Conservation (phyloP, 1,284 basidiomycete genomes). For the Ustilago nuda region DNA sequence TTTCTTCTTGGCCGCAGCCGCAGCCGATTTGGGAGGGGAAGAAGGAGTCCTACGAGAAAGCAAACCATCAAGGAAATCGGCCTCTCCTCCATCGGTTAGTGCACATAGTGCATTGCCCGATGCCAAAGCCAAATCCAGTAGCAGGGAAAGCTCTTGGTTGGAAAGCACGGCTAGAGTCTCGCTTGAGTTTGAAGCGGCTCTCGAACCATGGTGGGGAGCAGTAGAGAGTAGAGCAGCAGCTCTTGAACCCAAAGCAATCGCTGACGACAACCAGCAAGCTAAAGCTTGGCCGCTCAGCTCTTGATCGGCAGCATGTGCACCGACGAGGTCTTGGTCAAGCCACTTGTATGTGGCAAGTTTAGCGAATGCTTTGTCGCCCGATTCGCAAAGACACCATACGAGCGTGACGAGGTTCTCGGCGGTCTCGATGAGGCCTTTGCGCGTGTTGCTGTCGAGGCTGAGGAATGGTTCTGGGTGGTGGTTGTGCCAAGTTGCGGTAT, state of each 20-base stretch:
- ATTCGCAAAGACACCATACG: conserved; percentile 53
- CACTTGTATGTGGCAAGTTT: conserved; percentile 53
- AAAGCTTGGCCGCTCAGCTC: conserved; percentile 47
- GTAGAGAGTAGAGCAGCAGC: conserved; percentile 39
- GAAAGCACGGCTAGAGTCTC: conserved; percentile 29
- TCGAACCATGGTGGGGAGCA: conserved; percentile 26
- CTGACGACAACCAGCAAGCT: conserved; percentile 51
- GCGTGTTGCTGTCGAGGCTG: conserved; percentile 42
- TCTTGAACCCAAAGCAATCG: conserved; percentile 43
- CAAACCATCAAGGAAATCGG: conserved; percentile 48
- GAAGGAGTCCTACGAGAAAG: conserved; percentile 18
- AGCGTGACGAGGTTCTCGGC: conserved; percentile 56
- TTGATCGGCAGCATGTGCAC: conserved; percentile 10
- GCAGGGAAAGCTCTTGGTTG: conserved; percentile 47
- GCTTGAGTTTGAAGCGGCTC: conserved; percentile 10
- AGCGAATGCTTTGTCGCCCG: conserved; percentile 53
- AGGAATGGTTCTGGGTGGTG: conserved; percentile 40
- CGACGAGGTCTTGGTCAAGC: conserved; percentile 36
- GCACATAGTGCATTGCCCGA: conserved; percentile 55
- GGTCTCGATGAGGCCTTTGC: conserved; percentile 56
- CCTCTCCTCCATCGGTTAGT: conserved; percentile 53
- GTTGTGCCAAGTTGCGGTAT: not conserved
- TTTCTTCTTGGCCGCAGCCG: conserved; percentile 36
- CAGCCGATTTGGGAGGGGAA: conserved; percentile 9
- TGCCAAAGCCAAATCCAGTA: conserved; percentile 47